A percentile compares a stretch with the other conserved stretches of the same genome.
These are phyloP conservation scores for Cephaloascus fragrans DNA, from an alignment of 805 yeast species.

Conservation along the genomic window DNA sequence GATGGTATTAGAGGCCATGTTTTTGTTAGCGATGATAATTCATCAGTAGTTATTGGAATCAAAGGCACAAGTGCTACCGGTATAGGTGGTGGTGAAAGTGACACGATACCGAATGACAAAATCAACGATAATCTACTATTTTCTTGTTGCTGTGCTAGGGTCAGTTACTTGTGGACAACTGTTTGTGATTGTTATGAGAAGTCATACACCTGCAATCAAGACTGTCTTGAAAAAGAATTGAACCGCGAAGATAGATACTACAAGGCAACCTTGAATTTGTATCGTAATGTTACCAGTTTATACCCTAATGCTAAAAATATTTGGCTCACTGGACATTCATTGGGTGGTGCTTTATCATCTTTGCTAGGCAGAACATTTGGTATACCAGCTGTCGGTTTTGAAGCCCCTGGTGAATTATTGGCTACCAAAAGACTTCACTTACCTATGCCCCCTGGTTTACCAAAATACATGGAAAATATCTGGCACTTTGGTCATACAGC, in stretches of 20 bases:
- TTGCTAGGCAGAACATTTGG: constrained; percentile 86
- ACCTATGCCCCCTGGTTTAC: constrained; percentile 89
- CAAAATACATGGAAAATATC: constrained; percentile 65
- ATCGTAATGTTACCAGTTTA: constrained; percentile 52
- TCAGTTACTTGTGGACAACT: constrained; percentile 1
- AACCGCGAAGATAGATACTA: constrained; percentile 73
- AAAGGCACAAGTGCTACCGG: constrained; percentile 90
- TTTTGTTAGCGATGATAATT: constrained; percentile 51
- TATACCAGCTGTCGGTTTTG: constrained; percentile 80
- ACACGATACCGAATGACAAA: constrained; percentile 75
- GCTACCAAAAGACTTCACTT: constrained; percentile 80
- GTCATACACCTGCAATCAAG: constrained; percentile 81
- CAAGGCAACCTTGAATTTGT: constrained; percentile 68
- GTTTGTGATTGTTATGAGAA: constrained; percentile 73
- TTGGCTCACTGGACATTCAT: constrained; percentile 93
- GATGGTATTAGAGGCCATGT: constrained; percentile 88
- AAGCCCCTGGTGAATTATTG: constrained; percentile 86
- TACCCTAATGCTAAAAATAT: constrained; percentile 60
- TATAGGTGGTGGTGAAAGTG: constrained; percentile 35
- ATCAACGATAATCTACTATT: constrained; percentile 81
- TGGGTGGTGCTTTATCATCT: constrained; percentile 83
- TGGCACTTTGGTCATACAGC: constrained; percentile 98
- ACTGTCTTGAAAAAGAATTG: constrained; percentile 72
- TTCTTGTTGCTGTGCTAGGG: constrained; percentile 42
- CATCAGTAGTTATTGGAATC: constrained; percentile 56